A percentile compares a stretch with the other conserved stretches of the same genome.
Evolutionary conservation across 805 yeast genomes (phyloP).

Genomic region (Saccharomycopsis babjevae): DNA sequence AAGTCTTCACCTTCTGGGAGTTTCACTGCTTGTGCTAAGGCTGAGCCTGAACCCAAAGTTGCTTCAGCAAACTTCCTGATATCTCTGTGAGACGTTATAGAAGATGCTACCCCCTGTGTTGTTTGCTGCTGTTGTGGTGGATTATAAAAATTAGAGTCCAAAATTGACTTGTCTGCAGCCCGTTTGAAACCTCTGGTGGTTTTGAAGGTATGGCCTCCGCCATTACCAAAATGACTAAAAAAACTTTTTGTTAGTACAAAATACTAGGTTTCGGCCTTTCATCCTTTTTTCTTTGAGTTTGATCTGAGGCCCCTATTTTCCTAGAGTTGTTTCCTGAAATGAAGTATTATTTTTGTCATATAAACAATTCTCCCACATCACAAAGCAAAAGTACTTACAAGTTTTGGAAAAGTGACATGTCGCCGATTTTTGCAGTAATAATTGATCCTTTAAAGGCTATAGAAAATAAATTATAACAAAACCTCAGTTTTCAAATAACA

Average conservation of each 20-base stretch:
- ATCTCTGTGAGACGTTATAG: constrained; percentile 51
- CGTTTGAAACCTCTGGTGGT: constrained; percentile 38
- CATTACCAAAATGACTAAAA: constrained; percentile 18
- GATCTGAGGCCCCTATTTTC: not conserved
- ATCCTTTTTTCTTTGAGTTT: not conserved
- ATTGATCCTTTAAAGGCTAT: not conserved
- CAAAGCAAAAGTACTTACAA: constrained; percentile 20
- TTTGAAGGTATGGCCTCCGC: constrained; percentile 35
- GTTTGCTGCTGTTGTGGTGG: constrained; percentile 19
- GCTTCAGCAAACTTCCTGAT: constrained; percentile 87
- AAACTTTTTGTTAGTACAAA: not conserved
- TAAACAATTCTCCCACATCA: no score
- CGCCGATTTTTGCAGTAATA: not conserved
- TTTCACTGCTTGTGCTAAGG: constrained; percentile 84
- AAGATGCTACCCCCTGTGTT: constrained; percentile 12
- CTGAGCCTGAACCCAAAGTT: constrained; percentile 87
- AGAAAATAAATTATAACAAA: not conserved
- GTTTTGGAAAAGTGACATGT: constrained; percentile 22
- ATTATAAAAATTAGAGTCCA: constrained; percentile 13
- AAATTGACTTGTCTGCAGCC: constrained; percentile 17
- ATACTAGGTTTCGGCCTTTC: no score
- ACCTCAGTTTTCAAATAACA: not conserved
- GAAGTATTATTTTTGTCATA: no score
- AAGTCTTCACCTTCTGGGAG: constrained; percentile 86
- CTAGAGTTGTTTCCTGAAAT: no score